Percentiles rank a stretch among this genome's conserved stretches.
phyloP scores from a whole-genome alignment of 495 filamentous ascomycete genomes.

The Baudoinia panamericana region DNA sequence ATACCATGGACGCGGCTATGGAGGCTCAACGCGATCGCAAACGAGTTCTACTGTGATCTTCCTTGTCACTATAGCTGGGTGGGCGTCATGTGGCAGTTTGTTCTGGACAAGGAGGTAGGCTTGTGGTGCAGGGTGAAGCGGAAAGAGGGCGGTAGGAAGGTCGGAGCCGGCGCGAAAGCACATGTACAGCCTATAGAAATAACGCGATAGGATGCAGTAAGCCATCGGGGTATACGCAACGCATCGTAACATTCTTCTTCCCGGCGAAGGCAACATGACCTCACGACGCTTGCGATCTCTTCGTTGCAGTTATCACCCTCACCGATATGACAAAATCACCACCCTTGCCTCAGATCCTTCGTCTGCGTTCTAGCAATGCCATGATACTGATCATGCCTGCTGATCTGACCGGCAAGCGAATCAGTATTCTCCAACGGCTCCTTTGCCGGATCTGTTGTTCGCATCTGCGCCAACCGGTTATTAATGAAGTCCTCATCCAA shows the following conservation, averaged over 20 bases:
- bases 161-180: constrained; percentile 33
- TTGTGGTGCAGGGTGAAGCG: constrained; percentile 89
- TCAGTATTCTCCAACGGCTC: neutral
- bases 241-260: too few species aligned
- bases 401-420: neutral
- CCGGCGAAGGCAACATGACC: too few species aligned
- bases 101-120: constrained; percentile 75
- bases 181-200: constrained; percentile 14
- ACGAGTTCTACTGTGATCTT: constrained; percentile 83
- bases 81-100: constrained; percentile 88
- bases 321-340: constrained; percentile 3
- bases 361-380: constrained; percentile 14
- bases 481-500: constrained; percentile 9
- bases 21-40: constrained; percentile 61
- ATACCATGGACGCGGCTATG: constrained; percentile 85
- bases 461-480: constrained; percentile 8
- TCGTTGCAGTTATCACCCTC: too few species aligned
- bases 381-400: constrained; percentile 21
- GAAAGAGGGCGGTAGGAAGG: constrained; percentile 59
- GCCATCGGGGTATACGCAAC: too few species aligned
- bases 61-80: constrained; percentile 83
- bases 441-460: constrained; percentile 3
- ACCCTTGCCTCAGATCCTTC: constrained; percentile 9
- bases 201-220: constrained; percentile 5
- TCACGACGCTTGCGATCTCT: too few species aligned